phyloP scores from a whole-genome alignment of 345 rosid genomes.

The Combretum micranthum region DNA sequence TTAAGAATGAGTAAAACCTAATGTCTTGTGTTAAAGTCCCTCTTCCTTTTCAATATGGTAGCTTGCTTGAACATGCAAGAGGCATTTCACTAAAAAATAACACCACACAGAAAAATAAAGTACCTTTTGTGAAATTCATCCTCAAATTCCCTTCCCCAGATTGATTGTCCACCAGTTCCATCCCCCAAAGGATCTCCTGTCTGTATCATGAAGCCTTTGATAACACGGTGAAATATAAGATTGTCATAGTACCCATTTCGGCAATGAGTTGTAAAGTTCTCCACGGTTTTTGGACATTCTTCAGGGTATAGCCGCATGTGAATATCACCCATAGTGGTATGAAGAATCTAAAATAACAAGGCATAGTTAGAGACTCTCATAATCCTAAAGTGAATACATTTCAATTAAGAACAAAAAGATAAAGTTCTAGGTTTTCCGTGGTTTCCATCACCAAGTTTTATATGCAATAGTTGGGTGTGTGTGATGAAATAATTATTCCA shows the following conservation, averaged over 20 bases:
- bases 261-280: slow-evolving; percentile 95
- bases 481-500: not conserved
- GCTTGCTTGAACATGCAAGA: not conserved
- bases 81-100: not conserved
- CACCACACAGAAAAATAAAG: not conserved
- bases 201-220: slow-evolving; percentile 97
- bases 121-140: slow-evolving; percentile 99
- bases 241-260: slow-evolving; percentile 94
- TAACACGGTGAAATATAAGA: slow-evolving; percentile 90
- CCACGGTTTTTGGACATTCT: slow-evolving; percentile 98
- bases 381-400: too few species aligned
- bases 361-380: too few species aligned
- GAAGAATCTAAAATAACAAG: slow-evolving; percentile 41
- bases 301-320: slow-evolving; percentile 93
- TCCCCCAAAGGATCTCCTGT: slow-evolving; percentile 99
- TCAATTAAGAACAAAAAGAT: too few species aligned
- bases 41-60: too few species aligned
- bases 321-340: slow-evolving; percentile 92
- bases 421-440: too few species aligned
- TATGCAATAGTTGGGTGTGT: too few species aligned
- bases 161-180: slow-evolving; percentile 99
- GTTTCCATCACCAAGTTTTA: too few species aligned
- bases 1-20: too few species aligned
- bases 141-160: slow-evolving; percentile 99
- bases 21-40: too few species aligned